Conservation (phyloP, 192 early-diverging fungal species). For the Coemansia sp. region DNA sequence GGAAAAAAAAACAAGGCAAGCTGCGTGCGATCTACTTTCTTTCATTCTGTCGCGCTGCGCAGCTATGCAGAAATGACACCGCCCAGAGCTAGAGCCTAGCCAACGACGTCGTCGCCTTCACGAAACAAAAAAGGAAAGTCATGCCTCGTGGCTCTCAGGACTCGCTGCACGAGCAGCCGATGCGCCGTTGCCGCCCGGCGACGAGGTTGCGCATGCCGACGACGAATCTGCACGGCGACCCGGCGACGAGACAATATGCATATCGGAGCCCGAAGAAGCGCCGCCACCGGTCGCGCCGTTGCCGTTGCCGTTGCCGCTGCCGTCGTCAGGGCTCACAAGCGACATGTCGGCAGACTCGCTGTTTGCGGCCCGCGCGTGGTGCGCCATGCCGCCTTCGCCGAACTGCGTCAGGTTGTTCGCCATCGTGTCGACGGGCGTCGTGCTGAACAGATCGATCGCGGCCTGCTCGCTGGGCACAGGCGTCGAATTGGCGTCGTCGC, state of each 20-base stretch:
- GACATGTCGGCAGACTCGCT: slow-evolving; percentile 7
- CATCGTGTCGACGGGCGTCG: slow-evolving; percentile 48
- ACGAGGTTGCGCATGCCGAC: not conserved
- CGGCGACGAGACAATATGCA: slow-evolving; percentile 6
- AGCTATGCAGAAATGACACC: no score
- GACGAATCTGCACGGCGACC: not conserved
- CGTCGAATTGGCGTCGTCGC: slow-evolving; percentile 48
- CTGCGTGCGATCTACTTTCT: no score
- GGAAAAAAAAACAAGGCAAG: no score
- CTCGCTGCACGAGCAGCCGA: not conserved
- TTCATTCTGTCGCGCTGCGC: no score
- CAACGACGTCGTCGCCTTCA: no score
- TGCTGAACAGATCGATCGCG: slow-evolving; percentile 45
- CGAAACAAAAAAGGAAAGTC: no score
- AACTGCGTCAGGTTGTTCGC: slow-evolving; percentile 30
- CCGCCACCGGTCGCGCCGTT: no score
- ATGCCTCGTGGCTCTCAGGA: slow-evolving; percentile 19
- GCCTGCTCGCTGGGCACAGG: slow-evolving; percentile 45
- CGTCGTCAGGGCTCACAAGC: slow-evolving; percentile 12
- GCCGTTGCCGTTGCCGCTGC: no score
- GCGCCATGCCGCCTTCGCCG: not conserved
- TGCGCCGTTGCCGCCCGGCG: not conserved
- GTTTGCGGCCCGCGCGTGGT: not conserved
- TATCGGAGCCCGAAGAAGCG: not conserved
- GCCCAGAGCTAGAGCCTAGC: no score